A percentile compares a stretch with the other conserved stretches of the same genome.
These are phyloP conservation scores for Sanguinoderma infundibulare DNA, from an alignment of 1,284 basidiomycete genomes.

Conservation along the genomic window DNA sequence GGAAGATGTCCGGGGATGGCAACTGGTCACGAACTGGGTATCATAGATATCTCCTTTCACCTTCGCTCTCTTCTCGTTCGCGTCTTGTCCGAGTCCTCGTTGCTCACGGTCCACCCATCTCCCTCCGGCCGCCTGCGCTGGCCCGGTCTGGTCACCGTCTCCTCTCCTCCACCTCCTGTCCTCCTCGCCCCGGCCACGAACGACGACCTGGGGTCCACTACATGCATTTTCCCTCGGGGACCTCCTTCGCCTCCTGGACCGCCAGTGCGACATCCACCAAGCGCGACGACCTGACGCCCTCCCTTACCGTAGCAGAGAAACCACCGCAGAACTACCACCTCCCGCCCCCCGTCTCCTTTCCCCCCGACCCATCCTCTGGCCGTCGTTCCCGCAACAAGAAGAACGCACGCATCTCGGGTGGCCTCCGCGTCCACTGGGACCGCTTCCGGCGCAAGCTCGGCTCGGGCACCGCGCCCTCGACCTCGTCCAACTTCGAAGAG, in stretches of 20 bases:
- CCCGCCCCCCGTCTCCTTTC: conserved; percentile 23
- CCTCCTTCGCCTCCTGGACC: conserved; percentile 27
- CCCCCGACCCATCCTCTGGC: conserved; percentile 13
- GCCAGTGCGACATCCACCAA: conserved; percentile 21
- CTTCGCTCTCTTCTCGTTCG: too few species aligned
- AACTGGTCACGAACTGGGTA: too few species aligned
- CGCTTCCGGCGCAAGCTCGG: conserved; percentile 48
- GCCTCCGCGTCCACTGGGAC: conserved; percentile 46
- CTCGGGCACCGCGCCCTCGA: conserved; percentile 46
- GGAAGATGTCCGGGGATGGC: too few species aligned
- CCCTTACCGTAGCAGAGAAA: conserved; percentile 12
- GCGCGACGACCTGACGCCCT: conserved; percentile 24
- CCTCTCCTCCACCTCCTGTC: too few species aligned
- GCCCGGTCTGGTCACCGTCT: too few species aligned
- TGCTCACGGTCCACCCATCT: too few species aligned
- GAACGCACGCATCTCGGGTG: conserved; percentile 40
- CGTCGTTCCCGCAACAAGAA: conserved; percentile 33
- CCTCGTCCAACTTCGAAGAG: conserved; percentile 42
- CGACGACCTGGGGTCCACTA: too few species aligned
- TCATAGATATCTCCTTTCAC: too few species aligned
- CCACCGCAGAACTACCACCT: conserved; percentile 10
- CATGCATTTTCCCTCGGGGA: conserved; percentile 27
- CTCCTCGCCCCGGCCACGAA: too few species aligned
- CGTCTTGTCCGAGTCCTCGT: too few species aligned
- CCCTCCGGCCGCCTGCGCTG: too few species aligned